Evolutionary conservation across 2,329 filamentous ascomycete species (phyloP).

Genomic region (Periconia sp.): DNA sequence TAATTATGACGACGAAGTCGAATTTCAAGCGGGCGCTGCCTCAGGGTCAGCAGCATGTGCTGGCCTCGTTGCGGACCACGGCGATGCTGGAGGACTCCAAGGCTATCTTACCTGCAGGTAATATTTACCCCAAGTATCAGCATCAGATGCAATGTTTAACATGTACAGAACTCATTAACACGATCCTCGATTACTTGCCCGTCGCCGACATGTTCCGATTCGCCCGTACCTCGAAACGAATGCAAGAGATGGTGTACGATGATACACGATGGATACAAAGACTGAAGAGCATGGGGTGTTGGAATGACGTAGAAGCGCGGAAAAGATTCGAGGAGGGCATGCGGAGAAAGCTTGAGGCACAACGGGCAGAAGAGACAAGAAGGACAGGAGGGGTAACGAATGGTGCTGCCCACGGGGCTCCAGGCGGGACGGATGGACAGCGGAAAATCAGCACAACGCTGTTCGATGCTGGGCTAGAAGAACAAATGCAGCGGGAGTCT

Average conservation of each 20-base stretch:
- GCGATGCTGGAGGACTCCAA: constrained; percentile 80
- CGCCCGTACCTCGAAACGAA: constrained; percentile 80
- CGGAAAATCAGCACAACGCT: constrained; percentile 63
- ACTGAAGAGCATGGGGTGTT: constrained; percentile 84
- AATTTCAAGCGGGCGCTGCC: constrained; percentile 55
- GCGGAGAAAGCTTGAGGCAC: constrained; percentile 63
- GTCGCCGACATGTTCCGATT: constrained; percentile 84
- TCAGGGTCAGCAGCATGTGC: constrained; percentile 54
- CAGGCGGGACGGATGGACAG: constrained; percentile 40
- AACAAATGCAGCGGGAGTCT: constrained; percentile 60
- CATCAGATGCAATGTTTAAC: constrained; percentile 5
- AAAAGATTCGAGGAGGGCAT: constrained; percentile 76
- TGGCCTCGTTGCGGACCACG: constrained; percentile 79
- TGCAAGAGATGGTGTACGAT: constrained; percentile 99
- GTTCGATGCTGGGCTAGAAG: constrained; percentile 75
- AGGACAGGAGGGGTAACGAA: constrained; percentile 40
- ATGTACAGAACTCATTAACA: constrained; percentile 77
- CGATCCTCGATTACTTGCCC: constrained; percentile 87
- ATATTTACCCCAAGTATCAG: constrained; percentile 21
- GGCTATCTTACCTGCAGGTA: constrained; percentile 82
- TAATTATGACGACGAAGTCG: constrained; percentile 50
- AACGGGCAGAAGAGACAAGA: constrained; percentile 50
- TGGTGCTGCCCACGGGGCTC: constrained; percentile 44
- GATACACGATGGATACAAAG: constrained; percentile 93
- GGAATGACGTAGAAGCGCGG: constrained; percentile 88